These are phyloP conservation scores for Podaxis mareebaensis DNA, from an alignment of 768 basidiomycete genomes.

Conservation along the genomic window DNA sequence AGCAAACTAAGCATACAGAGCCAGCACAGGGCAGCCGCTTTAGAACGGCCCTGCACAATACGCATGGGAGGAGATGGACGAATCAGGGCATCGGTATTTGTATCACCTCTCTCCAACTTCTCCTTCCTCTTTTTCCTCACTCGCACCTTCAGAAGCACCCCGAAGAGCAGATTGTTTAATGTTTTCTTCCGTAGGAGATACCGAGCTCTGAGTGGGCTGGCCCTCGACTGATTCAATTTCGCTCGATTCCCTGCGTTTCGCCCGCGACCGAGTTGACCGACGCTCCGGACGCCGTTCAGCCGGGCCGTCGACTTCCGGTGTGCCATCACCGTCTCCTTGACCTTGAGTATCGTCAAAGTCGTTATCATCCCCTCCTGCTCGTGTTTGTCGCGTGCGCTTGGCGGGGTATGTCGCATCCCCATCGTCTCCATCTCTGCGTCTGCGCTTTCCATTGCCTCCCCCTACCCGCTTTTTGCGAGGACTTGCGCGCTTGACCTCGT, in stretches of 20 bases:
- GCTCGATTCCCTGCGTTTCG: conserved; percentile 8
- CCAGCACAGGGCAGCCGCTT: too few relatives aligned
- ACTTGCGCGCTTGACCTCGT: conserved; percentile 39
- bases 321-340: conserved; percentile 6
- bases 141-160: background rate
- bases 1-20: too few relatives aligned
- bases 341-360: conserved; percentile 6
- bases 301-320: conserved; percentile 10
- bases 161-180: background rate
- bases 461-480: conserved; percentile 51
- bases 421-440: conserved; percentile 60
- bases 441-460: conserved; percentile 52
- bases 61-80: background rate
- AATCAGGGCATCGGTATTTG: background rate
- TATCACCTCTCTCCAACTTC: background rate
- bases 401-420: conserved; percentile 72
- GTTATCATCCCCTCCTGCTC: conserved; percentile 6
- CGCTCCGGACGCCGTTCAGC: conserved; percentile 11
- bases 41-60: background rate
- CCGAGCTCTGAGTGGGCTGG: background rate
- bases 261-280: conserved; percentile 13
- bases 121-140: conserved; percentile 10
- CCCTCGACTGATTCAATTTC: conserved; percentile 9
- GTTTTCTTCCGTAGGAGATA: conserved; percentile 9
- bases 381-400: conserved; percentile 50